Base-by-base conservation (phyloP, 441 rosid species). In the Daphne laureola region DNA sequence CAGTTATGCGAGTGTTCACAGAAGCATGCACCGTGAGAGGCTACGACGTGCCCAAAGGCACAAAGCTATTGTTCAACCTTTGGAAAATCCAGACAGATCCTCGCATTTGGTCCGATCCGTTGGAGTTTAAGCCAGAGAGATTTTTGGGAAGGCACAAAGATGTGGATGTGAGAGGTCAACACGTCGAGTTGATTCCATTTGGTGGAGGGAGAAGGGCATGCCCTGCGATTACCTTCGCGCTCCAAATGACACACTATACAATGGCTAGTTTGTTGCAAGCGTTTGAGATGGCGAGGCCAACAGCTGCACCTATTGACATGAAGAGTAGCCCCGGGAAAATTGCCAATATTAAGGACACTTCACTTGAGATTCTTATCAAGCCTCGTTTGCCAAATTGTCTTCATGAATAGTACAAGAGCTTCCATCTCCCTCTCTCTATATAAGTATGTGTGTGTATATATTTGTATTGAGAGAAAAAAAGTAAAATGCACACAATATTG, bases 151-250 rank as follows among this genome's bases (percentile, higher is more conserved):
- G 61, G 2, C 54, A 60, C 42, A 54, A 18, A 31, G 55, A 57
- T 4, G 42, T 54, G 8, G 70, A 70, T 35, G 46, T 66, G 2
- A 63, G 23, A 42, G 69, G 72, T 12, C 62, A 60, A 14, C 51
- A 64, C 54, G 67, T 67, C 12, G 67, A 74, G 48, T 52, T 67
- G 3, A 64, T 70, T 17, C 75, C 73, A 1, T 70, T 74, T 4
- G 73, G 75, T 9, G 54, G 56, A 0, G 78, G 78, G 1, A 57
- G 75, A 21, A 62, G 78, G 51, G 46, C 51, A 35, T 74, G 75
- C 44, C 73, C 75, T 0, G 68, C 70, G n/a, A 46, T 41, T 1
- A 14, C 43, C 17, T 54, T 69, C 3, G 72, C 38, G 3, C 14
- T 66, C 4, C 61, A 53, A 63, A 46, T 73, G 57, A 36, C 26